Evolutionary conservation across 2,329 filamentous ascomycete species (phyloP).

Genomic region (Colletotrichum euphorbiae): DNA sequence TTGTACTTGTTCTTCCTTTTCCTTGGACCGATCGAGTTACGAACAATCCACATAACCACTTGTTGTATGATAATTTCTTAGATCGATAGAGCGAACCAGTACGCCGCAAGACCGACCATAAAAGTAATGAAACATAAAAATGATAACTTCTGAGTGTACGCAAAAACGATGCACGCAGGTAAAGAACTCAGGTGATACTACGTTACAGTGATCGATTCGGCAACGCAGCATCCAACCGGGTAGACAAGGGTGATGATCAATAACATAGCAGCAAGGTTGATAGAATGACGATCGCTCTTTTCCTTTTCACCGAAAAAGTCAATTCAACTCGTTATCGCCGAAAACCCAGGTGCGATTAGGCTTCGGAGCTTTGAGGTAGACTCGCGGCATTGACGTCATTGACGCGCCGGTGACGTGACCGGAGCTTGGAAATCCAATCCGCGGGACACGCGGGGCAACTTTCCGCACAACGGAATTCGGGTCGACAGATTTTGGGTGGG

Average conservation of each 20-base stretch:
- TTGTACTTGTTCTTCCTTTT: conserved; percentile 10
- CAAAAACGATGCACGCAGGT: no score
- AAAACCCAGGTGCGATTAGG: not conserved
- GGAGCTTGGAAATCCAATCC: not conserved
- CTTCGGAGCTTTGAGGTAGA: conserved; percentile 1
- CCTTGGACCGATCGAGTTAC: conserved; percentile 22
- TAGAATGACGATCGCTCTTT: not conserved
- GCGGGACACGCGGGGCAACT: not conserved
- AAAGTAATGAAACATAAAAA: conserved; percentile 8
- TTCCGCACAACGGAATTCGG: not conserved
- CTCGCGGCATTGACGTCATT: conserved; percentile 32
- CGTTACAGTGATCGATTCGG: no score
- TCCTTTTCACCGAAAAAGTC: not conserved
- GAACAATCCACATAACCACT: conserved; percentile 1
- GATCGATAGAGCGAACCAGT: conserved; percentile 25
- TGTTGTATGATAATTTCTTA: conserved; percentile 26
- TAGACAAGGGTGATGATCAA: no score
- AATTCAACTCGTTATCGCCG: conserved; percentile 12
- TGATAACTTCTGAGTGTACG: no score
- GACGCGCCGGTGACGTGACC: conserved; percentile 34
- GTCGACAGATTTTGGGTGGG: not conserved
- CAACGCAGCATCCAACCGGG: no score
- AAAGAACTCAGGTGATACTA: no score
- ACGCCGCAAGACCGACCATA: not conserved
- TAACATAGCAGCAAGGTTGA: not conserved